Evolutionary conservation across 2,329 filamentous ascomycete genomes (phyloP).

Genomic region (Lasiodiplodia hormozganensis): DNA sequence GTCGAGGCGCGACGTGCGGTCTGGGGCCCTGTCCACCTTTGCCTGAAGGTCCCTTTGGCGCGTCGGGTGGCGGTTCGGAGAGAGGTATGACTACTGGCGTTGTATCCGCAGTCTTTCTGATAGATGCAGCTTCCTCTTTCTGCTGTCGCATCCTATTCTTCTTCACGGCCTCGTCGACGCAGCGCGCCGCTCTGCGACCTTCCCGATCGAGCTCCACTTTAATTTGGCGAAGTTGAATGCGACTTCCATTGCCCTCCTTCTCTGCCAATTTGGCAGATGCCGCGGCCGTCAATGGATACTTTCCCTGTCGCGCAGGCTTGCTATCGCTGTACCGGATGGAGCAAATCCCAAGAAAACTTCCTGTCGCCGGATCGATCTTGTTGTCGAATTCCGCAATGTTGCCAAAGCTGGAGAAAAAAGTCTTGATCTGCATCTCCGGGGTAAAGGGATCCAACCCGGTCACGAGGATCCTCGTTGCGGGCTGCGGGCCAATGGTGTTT

Average conservation of each 20-base stretch:
- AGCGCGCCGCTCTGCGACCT: constrained; percentile 78
- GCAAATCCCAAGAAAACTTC: constrained; percentile 91
- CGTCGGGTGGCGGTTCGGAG: constrained; percentile 73
- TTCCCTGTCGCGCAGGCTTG: constrained; percentile 55
- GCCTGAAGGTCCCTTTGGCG: constrained; percentile 82
- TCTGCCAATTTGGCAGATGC: constrained; percentile 84
- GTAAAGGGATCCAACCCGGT: constrained; percentile 95
- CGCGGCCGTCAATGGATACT: constrained; percentile 68
- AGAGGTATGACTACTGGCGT: constrained; percentile 35
- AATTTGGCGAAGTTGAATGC: constrained; percentile 78
- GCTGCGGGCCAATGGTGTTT: constrained; percentile 86
- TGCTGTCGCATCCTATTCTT: constrained; percentile 69
- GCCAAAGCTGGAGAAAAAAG: constrained; percentile 80
- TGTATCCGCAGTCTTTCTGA: constrained; percentile 36
- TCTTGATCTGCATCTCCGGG: constrained; percentile 76
- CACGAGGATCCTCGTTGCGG: constrained; percentile 88
- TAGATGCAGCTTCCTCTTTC: constrained; percentile 47
- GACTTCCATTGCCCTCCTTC: constrained; percentile 76
- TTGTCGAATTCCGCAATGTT: constrained; percentile 92
- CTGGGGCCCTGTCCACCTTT: constrained; percentile 49
- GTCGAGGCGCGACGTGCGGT: constrained; percentile 36
- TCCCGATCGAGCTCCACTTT: constrained; percentile 90
- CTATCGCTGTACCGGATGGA: constrained; percentile 87
- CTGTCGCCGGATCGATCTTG: constrained; percentile 92
- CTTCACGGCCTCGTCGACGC: constrained; percentile 77